Percentiles rank a stretch among this genome's conserved stretches.
phyloP scores from a whole-genome alignment of 2,329 filamentous ascomycete genomes.

The Fusarium agapanthi region DNA sequence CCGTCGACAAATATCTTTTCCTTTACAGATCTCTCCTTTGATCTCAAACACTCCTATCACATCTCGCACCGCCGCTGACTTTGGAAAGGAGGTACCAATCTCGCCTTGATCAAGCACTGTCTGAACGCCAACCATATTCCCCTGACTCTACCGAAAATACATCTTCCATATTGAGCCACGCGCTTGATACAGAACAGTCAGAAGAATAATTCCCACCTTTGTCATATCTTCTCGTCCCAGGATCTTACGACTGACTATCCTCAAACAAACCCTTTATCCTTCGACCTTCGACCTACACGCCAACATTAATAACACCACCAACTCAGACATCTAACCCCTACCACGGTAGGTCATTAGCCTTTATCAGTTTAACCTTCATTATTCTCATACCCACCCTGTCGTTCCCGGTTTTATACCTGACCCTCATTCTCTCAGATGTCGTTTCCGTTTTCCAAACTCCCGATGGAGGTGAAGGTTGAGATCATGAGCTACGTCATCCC shows the following conservation, averaged over 20 bases:
- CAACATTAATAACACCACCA: no score
- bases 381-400: no score
- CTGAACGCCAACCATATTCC: background rate
- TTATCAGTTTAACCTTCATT: no score
- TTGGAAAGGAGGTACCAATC: background rate
- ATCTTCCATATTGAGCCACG: background rate
- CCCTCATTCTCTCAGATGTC: background rate
- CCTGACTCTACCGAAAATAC: background rate
- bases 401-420: background rate
- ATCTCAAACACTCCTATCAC: background rate
- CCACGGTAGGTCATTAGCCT: background rate
- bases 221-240: background rate
- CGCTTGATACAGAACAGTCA: background rate
- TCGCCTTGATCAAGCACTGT: background rate
- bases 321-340: fast-evolving
- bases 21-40: background rate
- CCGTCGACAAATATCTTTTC: background rate
- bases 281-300: background rate
- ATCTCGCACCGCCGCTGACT: background rate
- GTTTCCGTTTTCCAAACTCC: background rate
- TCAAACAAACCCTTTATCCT: fast-evolving
- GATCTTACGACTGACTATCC: background rate
- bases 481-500: background rate
- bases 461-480: background rate
- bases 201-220: background rate